These are phyloP conservation scores for Tylopilus sp. DNA, from an alignment of 1,284 basidiomycete species.

Conservation along the genomic window DNA sequence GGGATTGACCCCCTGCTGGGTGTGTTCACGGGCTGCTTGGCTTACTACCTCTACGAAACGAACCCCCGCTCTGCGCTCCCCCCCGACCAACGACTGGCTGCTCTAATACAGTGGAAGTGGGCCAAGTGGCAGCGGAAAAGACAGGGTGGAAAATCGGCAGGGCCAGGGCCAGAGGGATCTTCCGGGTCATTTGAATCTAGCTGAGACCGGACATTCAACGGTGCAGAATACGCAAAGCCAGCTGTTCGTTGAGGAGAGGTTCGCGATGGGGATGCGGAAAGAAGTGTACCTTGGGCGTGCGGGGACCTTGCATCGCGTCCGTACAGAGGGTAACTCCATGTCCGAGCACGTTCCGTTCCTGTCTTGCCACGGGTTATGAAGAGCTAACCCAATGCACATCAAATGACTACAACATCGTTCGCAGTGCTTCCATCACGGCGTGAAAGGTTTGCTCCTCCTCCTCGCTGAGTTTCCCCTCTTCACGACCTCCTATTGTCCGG, in stretches of 20 bases:
- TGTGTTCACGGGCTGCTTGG: constrained; percentile 77
- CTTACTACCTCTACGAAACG: constrained; percentile 80
- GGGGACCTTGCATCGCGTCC: constrained; percentile 47
- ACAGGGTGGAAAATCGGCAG: constrained; percentile 4
- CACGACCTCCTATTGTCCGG: constrained; percentile 35
- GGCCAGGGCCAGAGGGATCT: background rate
- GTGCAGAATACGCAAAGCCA: too few species aligned
- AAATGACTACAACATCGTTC: background rate
- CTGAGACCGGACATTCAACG: too few species aligned
- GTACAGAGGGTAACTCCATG: constrained; percentile 29
- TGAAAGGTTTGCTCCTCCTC: constrained; percentile 59
- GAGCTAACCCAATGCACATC: too few species aligned
- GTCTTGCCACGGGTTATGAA: too few species aligned
- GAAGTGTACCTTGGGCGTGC: constrained; percentile 38
- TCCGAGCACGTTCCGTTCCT: too few species aligned
- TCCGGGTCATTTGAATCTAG: background rate
- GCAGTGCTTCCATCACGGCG: constrained; percentile 52
- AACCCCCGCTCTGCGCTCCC: constrained; percentile 76
- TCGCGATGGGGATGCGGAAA: constrained; percentile 11
- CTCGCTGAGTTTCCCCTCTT: constrained; percentile 37
- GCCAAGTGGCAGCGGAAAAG: constrained; percentile 30
- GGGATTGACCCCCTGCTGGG: constrained; percentile 72
- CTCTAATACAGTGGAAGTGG: constrained; percentile 72
- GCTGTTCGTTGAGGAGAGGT: constrained; percentile 5
- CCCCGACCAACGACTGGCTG: constrained; percentile 58